phyloP scores from a whole-genome alignment of 768 basidiomycete genomes.

The Boletus reticulatus region DNA sequence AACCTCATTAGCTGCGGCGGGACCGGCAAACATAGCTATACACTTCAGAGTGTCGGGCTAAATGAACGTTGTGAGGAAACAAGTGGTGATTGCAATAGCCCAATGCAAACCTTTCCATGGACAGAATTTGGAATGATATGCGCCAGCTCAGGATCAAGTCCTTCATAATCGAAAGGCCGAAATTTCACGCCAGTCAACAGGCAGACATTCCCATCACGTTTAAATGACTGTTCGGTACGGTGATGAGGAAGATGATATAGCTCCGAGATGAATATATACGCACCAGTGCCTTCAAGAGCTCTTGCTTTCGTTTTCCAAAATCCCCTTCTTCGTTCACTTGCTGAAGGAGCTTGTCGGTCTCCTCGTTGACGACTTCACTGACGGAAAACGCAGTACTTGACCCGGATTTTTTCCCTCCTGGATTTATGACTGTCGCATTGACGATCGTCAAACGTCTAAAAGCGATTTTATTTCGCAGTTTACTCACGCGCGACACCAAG shows the following conservation, averaged over 20 bases:
- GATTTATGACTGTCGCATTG: background rate
- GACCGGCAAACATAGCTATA: conserved; percentile 4
- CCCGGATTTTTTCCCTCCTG: background rate
- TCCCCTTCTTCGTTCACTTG: background rate
- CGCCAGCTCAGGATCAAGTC: no score
- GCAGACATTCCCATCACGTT: background rate
- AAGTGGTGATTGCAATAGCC: background rate
- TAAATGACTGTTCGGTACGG: background rate
- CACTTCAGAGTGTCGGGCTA: background rate
- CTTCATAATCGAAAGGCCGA: no score
- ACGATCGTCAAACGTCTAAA: background rate
- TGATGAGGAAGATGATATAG: background rate
- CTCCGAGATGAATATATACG: background rate
- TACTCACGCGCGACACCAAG: conserved; percentile 3
- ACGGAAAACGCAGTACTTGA: background rate
- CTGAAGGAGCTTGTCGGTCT: conserved; percentile 5
- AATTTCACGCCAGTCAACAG: conserved; percentile 2
- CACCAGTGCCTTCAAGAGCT: conserved; percentile 3
- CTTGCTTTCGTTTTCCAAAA: background rate
- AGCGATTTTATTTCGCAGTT: background rate
- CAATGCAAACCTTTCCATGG: background rate
- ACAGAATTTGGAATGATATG: conserved; percentile 1
- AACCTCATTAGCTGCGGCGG: background rate
- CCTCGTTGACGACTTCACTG: background rate
- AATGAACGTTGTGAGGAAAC: background rate